Evolutionary conservation across 352 stramenopile genomes (phyloP), one percentile per base, ranked within the genome.

Genomic region (Peronospora destructor): DNA sequence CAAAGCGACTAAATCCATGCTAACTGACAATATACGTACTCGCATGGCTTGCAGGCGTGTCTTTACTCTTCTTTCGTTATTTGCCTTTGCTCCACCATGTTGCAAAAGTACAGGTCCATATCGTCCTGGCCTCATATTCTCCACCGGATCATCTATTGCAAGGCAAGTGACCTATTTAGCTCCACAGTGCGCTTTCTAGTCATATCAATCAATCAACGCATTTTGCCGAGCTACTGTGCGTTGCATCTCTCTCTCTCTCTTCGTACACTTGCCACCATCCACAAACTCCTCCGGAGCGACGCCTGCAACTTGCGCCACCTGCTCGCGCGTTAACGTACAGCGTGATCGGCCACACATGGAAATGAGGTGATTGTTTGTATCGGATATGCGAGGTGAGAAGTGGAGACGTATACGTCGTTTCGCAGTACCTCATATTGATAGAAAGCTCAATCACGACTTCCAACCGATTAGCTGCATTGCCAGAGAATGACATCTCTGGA

Each of bases 91-190:
- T 33, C 42, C 32, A 17, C 29, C 25, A 9, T 30, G 35, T 35
- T 61, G 45, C 26, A 84, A 67, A 30, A 81, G 51, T n/a, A 91
- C 67, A 9, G 77, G 69, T 1, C 60, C 66, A 58, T 84, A 91
- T 46, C 72, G 56, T 14, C 80, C 80, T 10, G 80, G 80, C 21
- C 71, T 73, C 75, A 89, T 84, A 38, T 91, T 91, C 60, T 91
- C 76, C 37, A 84, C 73, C 2, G 80, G 80, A 8, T 63, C 66
- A 32, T 91, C 80, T 91, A 38, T 17, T 26, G 45, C 16, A 51
- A 11, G 48, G 7, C 30, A 38, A 26, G 14, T 17, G 17, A 59
- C 23, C 56, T 16, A 36, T 36, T 36, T 36, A n/a, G 32, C 32
- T 17, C 17, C 32, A 2, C 28, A 32, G 10, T 5, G 13, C 30